phyloP scores from a whole-genome alignment of 495 filamentous ascomycete genomes.

The Cairneyella variabilis region DNA sequence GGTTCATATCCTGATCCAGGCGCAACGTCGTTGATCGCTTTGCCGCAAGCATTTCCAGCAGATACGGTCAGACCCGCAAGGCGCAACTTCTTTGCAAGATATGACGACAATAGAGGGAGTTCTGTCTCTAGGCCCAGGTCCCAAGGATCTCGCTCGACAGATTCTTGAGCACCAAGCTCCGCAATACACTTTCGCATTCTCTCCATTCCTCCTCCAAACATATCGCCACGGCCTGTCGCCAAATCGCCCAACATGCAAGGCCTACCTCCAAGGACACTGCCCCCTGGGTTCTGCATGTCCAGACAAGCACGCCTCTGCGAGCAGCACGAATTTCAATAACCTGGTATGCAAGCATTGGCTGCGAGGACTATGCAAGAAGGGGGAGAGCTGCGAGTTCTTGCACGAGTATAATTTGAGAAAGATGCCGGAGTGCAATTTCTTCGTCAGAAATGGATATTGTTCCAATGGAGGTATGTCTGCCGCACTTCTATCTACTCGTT shows the following conservation, averaged over 20 bases:
- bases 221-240: conserved; percentile 76
- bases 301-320: conserved; percentile 53
- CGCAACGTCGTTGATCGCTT: no score
- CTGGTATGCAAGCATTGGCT: conserved; percentile 99
- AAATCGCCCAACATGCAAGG: conserved; percentile 75
- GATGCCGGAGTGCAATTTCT: conserved; percentile 96
- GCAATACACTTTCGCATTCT: conserved; percentile 66
- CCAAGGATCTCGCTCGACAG: conserved; percentile 34
- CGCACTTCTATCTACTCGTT: background rate
- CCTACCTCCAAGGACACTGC: conserved; percentile 74
- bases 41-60: no score
- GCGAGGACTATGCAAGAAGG: conserved; percentile 95
- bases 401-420: conserved; percentile 98
- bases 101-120: conserved; percentile 7
- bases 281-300: conserved; percentile 72
- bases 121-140: conserved; percentile 26
- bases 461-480: conserved; percentile 59
- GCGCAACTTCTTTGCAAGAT: no score
- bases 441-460: conserved; percentile 85
- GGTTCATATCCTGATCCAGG: no score
- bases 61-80: no score
- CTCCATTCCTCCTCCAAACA: conserved; percentile 65
- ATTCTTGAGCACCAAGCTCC: conserved; percentile 52
- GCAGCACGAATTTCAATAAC: conserved; percentile 59
- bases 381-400: conserved; percentile 88